Base-by-base conservation (phyloP, 1,139 yeast species). In the Zygosaccharomyces pseudobailii region DNA sequence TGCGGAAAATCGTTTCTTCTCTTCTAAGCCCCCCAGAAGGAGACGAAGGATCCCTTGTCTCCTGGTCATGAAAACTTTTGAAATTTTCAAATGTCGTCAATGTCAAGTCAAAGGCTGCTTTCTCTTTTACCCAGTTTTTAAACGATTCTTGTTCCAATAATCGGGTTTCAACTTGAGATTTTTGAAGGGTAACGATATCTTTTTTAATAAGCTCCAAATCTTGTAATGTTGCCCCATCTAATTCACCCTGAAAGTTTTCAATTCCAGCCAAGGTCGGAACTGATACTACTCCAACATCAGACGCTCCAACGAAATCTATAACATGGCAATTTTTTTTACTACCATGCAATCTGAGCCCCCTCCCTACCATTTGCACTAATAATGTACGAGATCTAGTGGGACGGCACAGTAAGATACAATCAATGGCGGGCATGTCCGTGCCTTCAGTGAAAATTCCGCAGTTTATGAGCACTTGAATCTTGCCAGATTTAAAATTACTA, bases 391-490 rank as follows among this genome's bases (percentile, higher is more conserved):
- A 88, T 50, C 75, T 75, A 0, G 97, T 87, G 1, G 97, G 97
- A 36, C 97, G 70, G 4, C 88, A 86, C 30, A 90, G 68, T 41
- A 90, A 71, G 6, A 90, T 70, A 24, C 89, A 83, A 62, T 90
- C 97, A 48, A 90, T 85, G 54, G 84, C 83, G 2, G 97, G 97
- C 21, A 90, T 83, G 67, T 90, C 97, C 0, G 97, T 88, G 0
- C 98, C 98, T 65, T 92, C 98, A 0, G 96, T 90, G 57, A 90
- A 84, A 3, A 90, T 88, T 22, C 85, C 88, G 60, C 96, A 95
- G 61, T 92, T 92, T 66, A 94, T 78, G 25, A 90, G 67, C 0
- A 92, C 95, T 3, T 84, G 80, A 24, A 87, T 73, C 17, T 73
- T 61, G 0, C 95, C 90, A 1, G 67, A 57, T 51, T 73, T 76